Conservation (phyloP, 2,329 filamentous ascomycete genomes). For the Aspergillus sp. region DNA sequence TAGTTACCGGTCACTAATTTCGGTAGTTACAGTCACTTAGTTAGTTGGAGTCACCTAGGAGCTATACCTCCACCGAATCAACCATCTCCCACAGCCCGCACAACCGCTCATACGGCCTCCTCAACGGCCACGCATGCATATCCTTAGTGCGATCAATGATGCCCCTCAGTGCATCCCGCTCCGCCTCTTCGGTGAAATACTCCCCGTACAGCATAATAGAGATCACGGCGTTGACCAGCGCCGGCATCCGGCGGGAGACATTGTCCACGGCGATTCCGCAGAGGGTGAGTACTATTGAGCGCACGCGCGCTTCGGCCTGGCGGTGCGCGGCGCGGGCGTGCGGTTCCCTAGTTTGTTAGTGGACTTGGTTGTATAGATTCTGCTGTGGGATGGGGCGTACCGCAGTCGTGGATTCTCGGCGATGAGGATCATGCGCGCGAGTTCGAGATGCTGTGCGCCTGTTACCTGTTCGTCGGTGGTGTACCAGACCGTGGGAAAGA, state of each 20-base stretch:
- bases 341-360: not conserved
- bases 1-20: too few species aligned
- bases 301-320: conserved; percentile 19
- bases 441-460: conserved; percentile 21
- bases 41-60: too few species aligned
- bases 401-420: conserved; percentile 21
- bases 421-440: conserved; percentile 22
- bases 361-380: too few species aligned
- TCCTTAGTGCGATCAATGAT: conserved; percentile 20
- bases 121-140: conserved; percentile 44
- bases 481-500: conserved; percentile 26
- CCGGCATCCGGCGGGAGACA: conserved; percentile 14
- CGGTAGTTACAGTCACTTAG: too few species aligned
- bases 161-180: conserved; percentile 17
- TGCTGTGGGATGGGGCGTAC: conserved; percentile 1
- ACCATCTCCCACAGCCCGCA: conserved; percentile 42
- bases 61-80: conserved; percentile 39
- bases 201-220: conserved; percentile 19
- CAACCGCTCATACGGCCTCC: conserved; percentile 36
- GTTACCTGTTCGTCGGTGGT: conserved; percentile 21
- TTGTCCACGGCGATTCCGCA: conserved; percentile 22
- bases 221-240: conserved; percentile 24
- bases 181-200: conserved; percentile 20
- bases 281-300: conserved; percentile 19
- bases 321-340: conserved; percentile 15